Base-by-base conservation (phyloP, 371 early-diverging fungal genomes). In the Mortierella polycephala region DNA sequence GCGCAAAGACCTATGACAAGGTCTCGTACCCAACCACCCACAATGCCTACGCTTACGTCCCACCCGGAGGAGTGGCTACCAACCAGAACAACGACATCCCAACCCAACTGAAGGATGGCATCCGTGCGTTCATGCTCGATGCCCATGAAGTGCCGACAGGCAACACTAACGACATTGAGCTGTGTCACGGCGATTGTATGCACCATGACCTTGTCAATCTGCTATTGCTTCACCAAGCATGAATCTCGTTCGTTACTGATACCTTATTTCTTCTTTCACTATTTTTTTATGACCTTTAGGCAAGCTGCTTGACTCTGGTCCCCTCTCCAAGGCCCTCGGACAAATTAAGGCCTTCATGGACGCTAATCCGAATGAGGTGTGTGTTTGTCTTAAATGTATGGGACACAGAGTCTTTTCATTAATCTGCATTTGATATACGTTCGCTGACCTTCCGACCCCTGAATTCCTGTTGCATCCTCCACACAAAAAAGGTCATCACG, bases 71-170 rank as follows among this genome's bases (percentile, higher is more conserved):
- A 12, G 55, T 79, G 11, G 93, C 91, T 6, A 84, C 89, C 37
- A 94, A 91, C 72, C 95, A 94, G 81, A 69, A 83, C 63, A 85
- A 85, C 64, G 69, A 85, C 46, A 85, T 93, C 41, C 70, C 64
- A 8, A 76, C 83, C 5, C 95, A 94, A 74, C 81, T 94, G 10
- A 81, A 84, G 47, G 92, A 91, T 56, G 95, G 95, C 42, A 83
- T 94, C n/a, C 83, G 94, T 37, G 94, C 86, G 0, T 82, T 94
- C 53, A 92, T 91, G 85, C 75, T 94, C 11, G 95, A 93, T 50
- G 88, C 85, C 44, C 82, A 88, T 21, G 59, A 81, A 8, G 50
- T 72, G 13, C 57, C 80, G 1, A 55, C 72, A 0, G 69, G 68
- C 54, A 60, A 71, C 13, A 2, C 68, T 11, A 71, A 60, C 5